A percentile compares a stretch with the other conserved stretches of the same genome.
These are phyloP conservation scores for Zygotorulaspora florentina DNA, from an alignment of 805 yeast species.

Conservation along the genomic window DNA sequence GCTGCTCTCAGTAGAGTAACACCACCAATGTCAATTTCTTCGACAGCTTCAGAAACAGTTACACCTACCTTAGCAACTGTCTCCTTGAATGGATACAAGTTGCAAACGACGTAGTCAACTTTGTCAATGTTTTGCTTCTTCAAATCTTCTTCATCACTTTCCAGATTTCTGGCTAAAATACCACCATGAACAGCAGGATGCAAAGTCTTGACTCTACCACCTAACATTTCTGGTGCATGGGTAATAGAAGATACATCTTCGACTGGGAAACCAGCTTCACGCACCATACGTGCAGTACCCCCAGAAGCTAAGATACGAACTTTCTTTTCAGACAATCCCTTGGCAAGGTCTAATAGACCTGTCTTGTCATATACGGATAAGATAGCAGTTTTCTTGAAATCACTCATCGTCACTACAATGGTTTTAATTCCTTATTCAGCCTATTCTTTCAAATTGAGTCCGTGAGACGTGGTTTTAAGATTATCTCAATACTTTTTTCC, in stretches of 20 bases:
- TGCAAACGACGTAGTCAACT: conserved; percentile 96
- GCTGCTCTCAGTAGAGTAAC: conserved; percentile 97
- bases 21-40: conserved; percentile 97
- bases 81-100: conserved; percentile 96
- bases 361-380: conserved; percentile 97
- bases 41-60: conserved; percentile 95
- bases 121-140: conserved; percentile 86
- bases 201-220: conserved; percentile 96
- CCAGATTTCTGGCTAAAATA: conserved; percentile 90
- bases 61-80: conserved; percentile 94
- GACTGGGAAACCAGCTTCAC: conserved; percentile 97
- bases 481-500: background rate
- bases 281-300: conserved; percentile 89
- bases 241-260: conserved; percentile 94
- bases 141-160: conserved; percentile 85
- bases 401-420: conserved; percentile 11
- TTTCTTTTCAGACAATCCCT: conserved; percentile 83
- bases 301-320: conserved; percentile 95
- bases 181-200: conserved; percentile 99
- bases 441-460: background rate
- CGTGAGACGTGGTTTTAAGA: background rate
- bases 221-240: conserved; percentile 98
- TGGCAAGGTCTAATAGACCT: conserved; percentile 91
- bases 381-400: conserved; percentile 77
- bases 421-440: background rate